Evolutionary conservation across 441 rosid species (phyloP).

Genomic region (Adansonia rubrostipa): DNA sequence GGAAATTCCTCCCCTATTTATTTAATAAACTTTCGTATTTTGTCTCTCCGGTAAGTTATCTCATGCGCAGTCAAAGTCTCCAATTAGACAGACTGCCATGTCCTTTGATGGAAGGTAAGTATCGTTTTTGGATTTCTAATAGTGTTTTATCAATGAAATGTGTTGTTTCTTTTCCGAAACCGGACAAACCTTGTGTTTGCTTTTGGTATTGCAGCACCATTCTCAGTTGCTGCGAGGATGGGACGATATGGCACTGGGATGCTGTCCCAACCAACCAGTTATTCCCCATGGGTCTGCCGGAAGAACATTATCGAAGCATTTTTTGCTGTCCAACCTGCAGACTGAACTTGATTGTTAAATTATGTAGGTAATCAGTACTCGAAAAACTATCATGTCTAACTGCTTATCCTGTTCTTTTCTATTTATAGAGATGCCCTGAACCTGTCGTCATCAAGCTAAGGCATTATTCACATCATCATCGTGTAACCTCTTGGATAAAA

Average conservation of each 20-base stretch:
- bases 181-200: neutral
- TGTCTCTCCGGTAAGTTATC: slow-evolving; percentile 56
- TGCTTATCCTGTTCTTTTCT: neutral
- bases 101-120: slow-evolving; percentile 86
- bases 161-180: neutral
- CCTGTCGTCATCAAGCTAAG: neutral
- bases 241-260: slow-evolving; percentile 97
- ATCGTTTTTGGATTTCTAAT: neutral
- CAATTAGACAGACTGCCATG: slow-evolving; percentile 94
- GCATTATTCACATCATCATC: neutral
- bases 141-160: slow-evolving; percentile 6
- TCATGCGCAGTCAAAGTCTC: slow-evolving; percentile 76
- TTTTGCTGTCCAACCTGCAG: neutral
- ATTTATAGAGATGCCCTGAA: neutral
- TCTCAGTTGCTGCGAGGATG: slow-evolving; percentile 83
- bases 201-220: slow-evolving; percentile 67
- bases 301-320: neutral
- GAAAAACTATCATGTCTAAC: neutral
- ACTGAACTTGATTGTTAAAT: neutral
- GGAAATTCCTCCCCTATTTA: neutral
- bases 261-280: slow-evolving; percentile 40
- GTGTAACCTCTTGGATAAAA: neutral
- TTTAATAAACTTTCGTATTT: slow-evolving; percentile 6
- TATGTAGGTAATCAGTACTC: neutral
- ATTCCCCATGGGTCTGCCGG: neutral